Conservation (phyloP, 352 stramenopile species). For the Globisporangium heterothallicum region DNA sequence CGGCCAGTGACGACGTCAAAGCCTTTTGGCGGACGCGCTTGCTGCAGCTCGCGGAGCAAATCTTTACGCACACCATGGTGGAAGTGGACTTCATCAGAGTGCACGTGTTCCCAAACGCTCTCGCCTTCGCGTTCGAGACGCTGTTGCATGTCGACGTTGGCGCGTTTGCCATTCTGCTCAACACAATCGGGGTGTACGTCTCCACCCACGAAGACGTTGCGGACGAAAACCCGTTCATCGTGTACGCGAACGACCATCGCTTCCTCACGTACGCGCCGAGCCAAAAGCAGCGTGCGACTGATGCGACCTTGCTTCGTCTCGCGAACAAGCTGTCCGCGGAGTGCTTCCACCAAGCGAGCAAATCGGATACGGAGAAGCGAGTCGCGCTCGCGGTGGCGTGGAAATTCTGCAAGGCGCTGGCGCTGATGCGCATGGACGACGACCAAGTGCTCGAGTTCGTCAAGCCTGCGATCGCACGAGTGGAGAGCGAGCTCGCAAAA, state of each 20-base stretch:
- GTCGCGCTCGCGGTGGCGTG: conserved; percentile 44
- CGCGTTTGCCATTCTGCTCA: conserved; percentile 52
- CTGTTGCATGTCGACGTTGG: conserved; percentile 29
- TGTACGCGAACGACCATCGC: conserved; percentile 31
- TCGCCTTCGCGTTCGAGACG: conserved; percentile 47
- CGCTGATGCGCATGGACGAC: conserved; percentile 37
- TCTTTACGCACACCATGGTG: conserved; percentile 48
- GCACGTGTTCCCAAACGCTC: conserved; percentile 52
- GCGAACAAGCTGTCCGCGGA: conserved; percentile 22
- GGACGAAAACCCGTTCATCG: conserved; percentile 38
- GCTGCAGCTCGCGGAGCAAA: conserved; percentile 40
- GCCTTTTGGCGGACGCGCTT: conserved; percentile 49
- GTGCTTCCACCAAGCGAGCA: conserved; percentile 2
- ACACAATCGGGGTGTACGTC: conserved; percentile 45
- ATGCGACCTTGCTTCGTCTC: conserved; percentile 27
- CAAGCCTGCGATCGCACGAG: conserved; percentile 27
- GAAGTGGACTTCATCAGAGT: conserved; percentile 41
- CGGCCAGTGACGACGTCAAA: conserved; percentile 11
- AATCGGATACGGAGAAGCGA: background rate
- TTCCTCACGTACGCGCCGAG: conserved; percentile 22
- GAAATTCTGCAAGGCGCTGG: conserved; percentile 62
- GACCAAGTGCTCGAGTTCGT: conserved; percentile 39
- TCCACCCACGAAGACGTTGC: conserved; percentile 41
- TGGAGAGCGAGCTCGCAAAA: conserved; percentile 22
- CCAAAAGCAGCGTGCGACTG: conserved; percentile 13